These are phyloP conservation scores for Cucurbitaria berberidis DNA, from an alignment of 2,329 filamentous ascomycete genomes.

Conservation along the genomic window DNA sequence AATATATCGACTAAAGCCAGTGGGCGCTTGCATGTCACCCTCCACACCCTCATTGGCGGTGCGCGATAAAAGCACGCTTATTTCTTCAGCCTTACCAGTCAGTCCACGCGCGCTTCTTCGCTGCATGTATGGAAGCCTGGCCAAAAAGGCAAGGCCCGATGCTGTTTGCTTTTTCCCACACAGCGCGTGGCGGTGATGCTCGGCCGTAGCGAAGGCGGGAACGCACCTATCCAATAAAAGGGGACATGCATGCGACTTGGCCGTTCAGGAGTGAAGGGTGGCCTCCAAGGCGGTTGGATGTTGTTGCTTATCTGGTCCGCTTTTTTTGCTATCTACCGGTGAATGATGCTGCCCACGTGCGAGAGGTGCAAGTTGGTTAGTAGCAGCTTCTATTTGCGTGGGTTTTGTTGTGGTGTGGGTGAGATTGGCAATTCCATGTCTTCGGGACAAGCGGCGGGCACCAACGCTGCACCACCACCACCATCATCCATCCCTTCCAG, in stretches of 20 bases:
- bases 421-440: background rate
- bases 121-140: constrained; percentile 1
- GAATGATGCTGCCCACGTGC: background rate
- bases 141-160: background rate
- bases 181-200: constrained; percentile 6
- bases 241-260: constrained; percentile 1
- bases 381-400: background rate
- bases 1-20: constrained; percentile 13
- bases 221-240: constrained; percentile 5
- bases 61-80: background rate
- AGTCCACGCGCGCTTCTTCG: background rate
- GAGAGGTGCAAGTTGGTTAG: background rate
- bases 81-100: background rate
- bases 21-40: constrained; percentile 15
- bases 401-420: background rate
- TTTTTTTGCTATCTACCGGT: constrained; percentile 5
- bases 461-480: background rate
- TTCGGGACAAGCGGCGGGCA: background rate
- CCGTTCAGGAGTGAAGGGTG: background rate
- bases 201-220: constrained; percentile 3
- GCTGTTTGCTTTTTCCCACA: background rate
- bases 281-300: constrained; percentile 2
- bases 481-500: too few species aligned
- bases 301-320: background rate
- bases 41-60: constrained; percentile 10